phyloP scores from a whole-genome alignment of 2,329 filamentous ascomycete species.

The Cytospora chrysosperma region DNA sequence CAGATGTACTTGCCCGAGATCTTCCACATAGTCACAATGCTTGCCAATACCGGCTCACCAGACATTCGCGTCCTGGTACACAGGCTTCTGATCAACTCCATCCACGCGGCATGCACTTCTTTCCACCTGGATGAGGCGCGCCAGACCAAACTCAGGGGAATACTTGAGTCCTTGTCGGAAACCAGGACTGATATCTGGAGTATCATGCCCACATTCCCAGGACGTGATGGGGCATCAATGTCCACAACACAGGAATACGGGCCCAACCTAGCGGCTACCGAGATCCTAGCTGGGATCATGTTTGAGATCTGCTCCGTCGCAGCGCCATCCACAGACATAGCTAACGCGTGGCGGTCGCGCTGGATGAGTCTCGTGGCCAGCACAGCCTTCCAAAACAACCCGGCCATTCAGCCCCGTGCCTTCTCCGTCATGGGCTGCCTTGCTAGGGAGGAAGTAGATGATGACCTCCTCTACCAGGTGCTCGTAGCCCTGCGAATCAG shows the following conservation, averaged over 20 bases:
- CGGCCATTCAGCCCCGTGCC: constrained; percentile 66
- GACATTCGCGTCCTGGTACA: constrained; percentile 61
- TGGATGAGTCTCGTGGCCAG: constrained; percentile 75
- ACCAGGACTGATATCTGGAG: constrained; percentile 58
- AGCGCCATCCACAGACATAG: constrained; percentile 62
- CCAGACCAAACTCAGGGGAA: constrained; percentile 53
- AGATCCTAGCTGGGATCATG: constrained; percentile 59
- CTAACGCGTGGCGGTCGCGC: constrained; percentile 67
- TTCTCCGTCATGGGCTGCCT: constrained; percentile 72
- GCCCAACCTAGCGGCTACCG: constrained; percentile 54
- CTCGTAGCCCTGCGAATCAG: constrained; percentile 66
- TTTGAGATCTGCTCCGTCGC: constrained; percentile 64
- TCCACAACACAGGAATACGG: constrained; percentile 55
- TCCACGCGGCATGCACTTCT: constrained; percentile 66
- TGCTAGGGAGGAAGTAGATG: constrained; percentile 69
- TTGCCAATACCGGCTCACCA: constrained; percentile 62
- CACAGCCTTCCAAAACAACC: constrained; percentile 71
- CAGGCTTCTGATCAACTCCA: constrained; percentile 62
- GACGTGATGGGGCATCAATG: constrained; percentile 54
- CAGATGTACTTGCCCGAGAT: constrained; percentile 68
- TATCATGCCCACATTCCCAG: constrained; percentile 40
- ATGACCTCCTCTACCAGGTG: constrained; percentile 69
- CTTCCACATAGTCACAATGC: constrained; percentile 70
- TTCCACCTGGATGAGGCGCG: constrained; percentile 61
- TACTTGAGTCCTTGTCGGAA: constrained; percentile 60